Percentiles rank a stretch among this genome's conserved stretches.
Conservation (phyloP, 768 basidiomycete genomes). For the Termitomyces sp. region DNA sequence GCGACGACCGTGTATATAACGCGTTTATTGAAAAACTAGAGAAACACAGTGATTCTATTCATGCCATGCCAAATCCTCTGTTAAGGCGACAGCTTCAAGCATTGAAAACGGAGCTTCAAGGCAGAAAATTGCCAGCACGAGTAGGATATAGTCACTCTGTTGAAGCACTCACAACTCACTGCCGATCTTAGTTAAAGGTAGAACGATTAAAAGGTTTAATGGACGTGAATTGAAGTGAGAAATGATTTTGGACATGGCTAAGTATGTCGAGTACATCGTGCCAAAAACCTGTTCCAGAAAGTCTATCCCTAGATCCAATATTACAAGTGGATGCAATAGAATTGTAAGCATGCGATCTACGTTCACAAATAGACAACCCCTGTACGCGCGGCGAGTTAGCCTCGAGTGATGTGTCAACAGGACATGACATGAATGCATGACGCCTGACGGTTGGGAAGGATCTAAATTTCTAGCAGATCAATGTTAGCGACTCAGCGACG, state of each 20-base stretch:
- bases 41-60: slow-evolving; percentile 26
- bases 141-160: neutral
- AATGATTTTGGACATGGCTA: neutral
- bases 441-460: too few relatives aligned
- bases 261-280: neutral
- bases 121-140: slow-evolving; percentile 1
- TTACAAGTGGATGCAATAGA: neutral
- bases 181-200: neutral
- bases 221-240: neutral
- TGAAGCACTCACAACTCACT: neutral
- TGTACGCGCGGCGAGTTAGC: too few relatives aligned
- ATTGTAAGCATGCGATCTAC: neutral
- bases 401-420: too few relatives aligned
- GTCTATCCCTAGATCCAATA: neutral
- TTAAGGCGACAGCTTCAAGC: slow-evolving; percentile 3
- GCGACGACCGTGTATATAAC: slow-evolving; percentile 83
- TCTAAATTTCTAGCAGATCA: too few relatives aligned
- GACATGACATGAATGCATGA: too few relatives aligned
- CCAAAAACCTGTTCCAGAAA: neutral
- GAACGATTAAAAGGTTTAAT: neutral
- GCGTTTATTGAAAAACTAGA: slow-evolving; percentile 53
- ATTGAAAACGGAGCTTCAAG: slow-evolving; percentile 3
- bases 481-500: too few relatives aligned
- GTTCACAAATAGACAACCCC: too few relatives aligned
- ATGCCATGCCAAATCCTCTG: neutral